Conservation (phyloP, 2,329 filamentous ascomycete genomes). For the Calonectria leucothoes region DNA sequence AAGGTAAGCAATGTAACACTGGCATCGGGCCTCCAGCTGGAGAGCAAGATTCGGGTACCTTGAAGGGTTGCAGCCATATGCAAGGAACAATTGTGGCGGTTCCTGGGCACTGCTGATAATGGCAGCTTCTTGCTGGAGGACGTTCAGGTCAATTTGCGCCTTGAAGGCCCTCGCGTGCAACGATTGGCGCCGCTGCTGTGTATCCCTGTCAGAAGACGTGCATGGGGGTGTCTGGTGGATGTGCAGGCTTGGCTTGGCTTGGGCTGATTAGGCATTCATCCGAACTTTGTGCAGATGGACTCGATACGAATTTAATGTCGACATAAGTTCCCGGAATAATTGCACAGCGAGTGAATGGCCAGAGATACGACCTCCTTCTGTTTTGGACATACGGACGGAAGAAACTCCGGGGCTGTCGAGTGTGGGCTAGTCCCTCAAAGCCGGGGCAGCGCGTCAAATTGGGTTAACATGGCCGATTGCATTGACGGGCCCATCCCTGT, state of each 20-base stretch:
- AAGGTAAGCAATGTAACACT: slow-evolving; percentile 32
- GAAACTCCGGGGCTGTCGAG: neutral
- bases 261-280: neutral
- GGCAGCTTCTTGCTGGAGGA: neutral
- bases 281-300: neutral
- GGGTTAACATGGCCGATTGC: slow-evolving; percentile 6
- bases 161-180: neutral
- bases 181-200: neutral
- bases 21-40: neutral
- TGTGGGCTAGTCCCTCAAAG: neutral
- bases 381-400: slow-evolving; percentile 6
- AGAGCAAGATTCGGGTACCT: slow-evolving; percentile 1
- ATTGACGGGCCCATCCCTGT: slow-evolving; percentile 2
- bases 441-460: slow-evolving; percentile 10
- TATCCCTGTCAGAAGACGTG: neutral
- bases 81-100: slow-evolving; percentile 11
- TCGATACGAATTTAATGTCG: neutral
- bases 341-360: neutral
- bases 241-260: neutral
- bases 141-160: neutral
- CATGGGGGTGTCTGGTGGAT: neutral
- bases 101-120: slow-evolving; percentile 2
- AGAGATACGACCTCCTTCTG: slow-evolving; percentile 14
- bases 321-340: slow-evolving; percentile 17
- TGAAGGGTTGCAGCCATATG: neutral